Evolutionary conservation across 192 early-diverging fungal genomes (phyloP).

Genomic region (Coemansia guatemalensis): DNA sequence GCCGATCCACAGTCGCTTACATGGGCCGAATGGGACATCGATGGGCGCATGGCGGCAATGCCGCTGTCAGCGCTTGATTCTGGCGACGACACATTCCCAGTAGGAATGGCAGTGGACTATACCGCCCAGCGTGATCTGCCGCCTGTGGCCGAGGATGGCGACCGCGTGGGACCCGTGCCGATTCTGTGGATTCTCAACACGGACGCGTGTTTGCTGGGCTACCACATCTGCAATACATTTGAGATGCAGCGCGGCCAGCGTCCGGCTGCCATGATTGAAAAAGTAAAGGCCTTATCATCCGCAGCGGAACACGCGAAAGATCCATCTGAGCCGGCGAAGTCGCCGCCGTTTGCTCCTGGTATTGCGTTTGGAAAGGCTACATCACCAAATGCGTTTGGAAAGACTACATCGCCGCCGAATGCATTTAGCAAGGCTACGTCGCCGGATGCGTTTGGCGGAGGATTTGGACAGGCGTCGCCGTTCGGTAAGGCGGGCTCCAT

Average conservation of each 20-base stretch:
- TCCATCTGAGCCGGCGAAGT: conserved; percentile 4
- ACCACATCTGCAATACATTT: conserved; percentile 61
- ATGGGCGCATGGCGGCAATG: conserved; percentile 57
- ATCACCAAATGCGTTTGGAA: not conserved
- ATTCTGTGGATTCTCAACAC: conserved; percentile 72
- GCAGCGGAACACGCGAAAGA: not conserved
- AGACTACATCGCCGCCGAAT: not conserved
- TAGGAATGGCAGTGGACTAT: conserved; percentile 78
- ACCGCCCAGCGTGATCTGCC: conserved; percentile 58
- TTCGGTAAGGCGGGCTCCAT: conserved; percentile 25
- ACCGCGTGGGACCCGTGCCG: conserved; percentile 60
- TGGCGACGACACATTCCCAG: conserved; percentile 57
- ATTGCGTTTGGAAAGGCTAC: conserved; percentile 3
- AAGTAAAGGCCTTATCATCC: conserved; percentile 18
- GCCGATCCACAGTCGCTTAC: conserved; percentile 35
- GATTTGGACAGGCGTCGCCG: conserved; percentile 8
- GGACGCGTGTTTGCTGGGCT: conserved; percentile 64
- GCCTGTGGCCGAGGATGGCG: conserved; percentile 57
- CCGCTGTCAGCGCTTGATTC: conserved; percentile 54
- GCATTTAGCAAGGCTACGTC: not conserved
- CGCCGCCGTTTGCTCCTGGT: conserved; percentile 21
- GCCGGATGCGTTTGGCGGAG: conserved; percentile 4
- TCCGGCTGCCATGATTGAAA: conserved; percentile 48
- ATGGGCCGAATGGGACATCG: conserved; percentile 73
- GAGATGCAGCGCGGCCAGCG: conserved; percentile 44